Conservation (phyloP, 2,329 filamentous ascomycete genomes). For the Lecanicillium sp. region DNA sequence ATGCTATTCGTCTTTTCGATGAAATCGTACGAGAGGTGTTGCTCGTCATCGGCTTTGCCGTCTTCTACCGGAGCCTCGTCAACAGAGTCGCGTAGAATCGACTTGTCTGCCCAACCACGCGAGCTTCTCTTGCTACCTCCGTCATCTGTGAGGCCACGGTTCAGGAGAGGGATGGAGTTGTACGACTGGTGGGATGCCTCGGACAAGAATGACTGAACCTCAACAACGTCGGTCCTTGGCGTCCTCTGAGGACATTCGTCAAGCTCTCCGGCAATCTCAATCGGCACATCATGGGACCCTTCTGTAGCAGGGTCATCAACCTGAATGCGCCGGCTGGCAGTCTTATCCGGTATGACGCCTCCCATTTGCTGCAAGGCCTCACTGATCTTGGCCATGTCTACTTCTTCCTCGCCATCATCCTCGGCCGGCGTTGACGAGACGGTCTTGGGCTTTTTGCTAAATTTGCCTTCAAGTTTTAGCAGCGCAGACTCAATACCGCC, state of each 20-base stretch:
- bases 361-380: slow-evolving; percentile 7
- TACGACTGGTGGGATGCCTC: slow-evolving; percentile 66
- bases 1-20: slow-evolving; percentile 46
- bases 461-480: slow-evolving; percentile 85
- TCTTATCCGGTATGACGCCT: slow-evolving; percentile 2
- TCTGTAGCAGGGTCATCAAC: slow-evolving; percentile 1
- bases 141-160: slow-evolving; percentile 54
- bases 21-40: slow-evolving; percentile 45
- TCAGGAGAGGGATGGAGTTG: slow-evolving; percentile 67
- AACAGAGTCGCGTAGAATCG: slow-evolving; percentile 43
- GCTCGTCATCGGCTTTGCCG: slow-evolving; percentile 14
- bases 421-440: slow-evolving; percentile 8
- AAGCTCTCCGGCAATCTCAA: background rate
- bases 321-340: slow-evolving; percentile 1
- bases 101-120: slow-evolving; percentile 47
- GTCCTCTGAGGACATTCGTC: too few relatives aligned
- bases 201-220: slow-evolving; percentile 42
- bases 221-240: slow-evolving; percentile 15
- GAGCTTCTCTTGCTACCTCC: slow-evolving; percentile 31
- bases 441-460: slow-evolving; percentile 44
- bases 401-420: slow-evolving; percentile 12
- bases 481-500: slow-evolving; percentile 90
- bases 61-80: slow-evolving; percentile 21
- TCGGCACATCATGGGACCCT: background rate
- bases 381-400: slow-evolving; percentile 11